These are phyloP conservation scores for Benincasa hispida DNA, from an alignment of 306 rosid species.

Conservation along the genomic window DNA sequence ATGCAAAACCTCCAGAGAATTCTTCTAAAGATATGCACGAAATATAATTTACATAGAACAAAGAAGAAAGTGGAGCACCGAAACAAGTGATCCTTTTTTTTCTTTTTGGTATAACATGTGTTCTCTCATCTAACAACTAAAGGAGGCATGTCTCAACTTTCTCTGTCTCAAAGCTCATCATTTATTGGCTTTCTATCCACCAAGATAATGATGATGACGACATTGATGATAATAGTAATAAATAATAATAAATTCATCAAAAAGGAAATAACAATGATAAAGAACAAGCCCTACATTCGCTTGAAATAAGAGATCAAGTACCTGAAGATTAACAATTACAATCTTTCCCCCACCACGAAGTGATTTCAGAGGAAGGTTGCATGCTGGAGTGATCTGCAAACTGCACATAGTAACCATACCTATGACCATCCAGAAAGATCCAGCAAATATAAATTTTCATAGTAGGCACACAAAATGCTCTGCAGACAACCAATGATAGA, in stretches of 20 bases:
- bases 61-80: background rate
- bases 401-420: constrained; percentile 37
- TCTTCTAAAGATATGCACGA: background rate
- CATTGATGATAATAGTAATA: no score
- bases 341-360: constrained; percentile 94
- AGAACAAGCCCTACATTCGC: background rate
- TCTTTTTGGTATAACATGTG: background rate
- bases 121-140: background rate
- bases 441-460: constrained; percentile 9
- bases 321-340: constrained; percentile 96
- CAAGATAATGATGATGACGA: background rate
- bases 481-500: background rate
- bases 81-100: background rate
- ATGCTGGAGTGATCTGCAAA: constrained; percentile 97
- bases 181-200: background rate
- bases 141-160: background rate
- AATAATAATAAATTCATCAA: background rate
- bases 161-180: background rate
- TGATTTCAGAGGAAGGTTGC: constrained; percentile 89
- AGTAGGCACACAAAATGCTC: background rate
- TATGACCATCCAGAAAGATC: constrained; percentile 12
- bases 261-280: background rate
- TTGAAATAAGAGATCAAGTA: constrained; percentile 7
- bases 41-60: background rate
- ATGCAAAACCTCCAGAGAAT: background rate